Base-by-base conservation (phyloP, 1,284 basidiomycete genomes). In the Apiotrichum gamsii region DNA sequence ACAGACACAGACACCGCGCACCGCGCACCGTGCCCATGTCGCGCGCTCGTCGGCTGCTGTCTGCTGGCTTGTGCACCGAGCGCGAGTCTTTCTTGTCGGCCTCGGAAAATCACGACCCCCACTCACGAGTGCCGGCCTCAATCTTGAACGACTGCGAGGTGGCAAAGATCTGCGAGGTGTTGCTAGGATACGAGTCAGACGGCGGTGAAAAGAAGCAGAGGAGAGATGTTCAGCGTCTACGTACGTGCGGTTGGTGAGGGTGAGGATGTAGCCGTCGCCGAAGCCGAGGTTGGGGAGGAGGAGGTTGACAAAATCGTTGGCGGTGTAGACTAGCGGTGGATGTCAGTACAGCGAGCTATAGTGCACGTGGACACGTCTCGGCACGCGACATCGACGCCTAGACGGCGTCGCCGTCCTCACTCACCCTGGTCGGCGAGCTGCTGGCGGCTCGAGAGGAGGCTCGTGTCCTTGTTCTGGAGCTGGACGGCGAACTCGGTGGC, bases 231-330 rank as follows among this genome's bases (percentile, higher is more conserved):
- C n/a, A n/a, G n/a, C n/a, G n/a, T n/a, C n/a, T n/a, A n/a, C n/a
- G n/a, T n/a, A n/a, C n/a, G n/a, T n/a, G 15, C 74, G 69, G 62
- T 76, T 77, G 44, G 76, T 71, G 45, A 79, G 75, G 48, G 65
- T 60, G 30, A 80, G 74, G 33, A 65, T 58, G 62, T 77, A 80
- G 39, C 67, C 70, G 18, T 50, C 46, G 25, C 47, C 51, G 29
- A 30, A 18, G 36, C 21, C 4, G 13, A 68, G 13, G n/a, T 51
- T 43, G 35, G 60, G 60, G 18, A 70, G 55, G 33, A 56, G 47
- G 45, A 68, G 46, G 19, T 53, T 23, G 36, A 66, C 57, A 36
- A 54, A 63, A 16, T 49, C 33, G 9, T 62, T 54, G 1, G 59
- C 53, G 16, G 64, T 60, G 43, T 61, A 61, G 30, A 63, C 65